These are phyloP conservation scores for Cladosporium sp. DNA, from an alignment of 2,329 filamentous ascomycete species.

Conservation along the genomic window DNA sequence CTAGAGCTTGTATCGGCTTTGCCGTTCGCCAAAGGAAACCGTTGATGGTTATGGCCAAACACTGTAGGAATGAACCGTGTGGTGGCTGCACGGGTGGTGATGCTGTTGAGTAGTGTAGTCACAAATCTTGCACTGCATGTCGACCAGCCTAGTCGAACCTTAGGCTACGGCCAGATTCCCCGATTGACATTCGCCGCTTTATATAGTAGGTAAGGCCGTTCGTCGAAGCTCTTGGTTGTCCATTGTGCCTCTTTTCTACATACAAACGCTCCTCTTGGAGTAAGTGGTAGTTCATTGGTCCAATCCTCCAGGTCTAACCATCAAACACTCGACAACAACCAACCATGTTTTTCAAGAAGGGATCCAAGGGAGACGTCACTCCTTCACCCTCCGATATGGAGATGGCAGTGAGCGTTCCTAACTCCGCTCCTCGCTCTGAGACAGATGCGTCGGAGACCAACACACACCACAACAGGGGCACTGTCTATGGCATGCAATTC, in stretches of 20 bases:
- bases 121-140: neutral
- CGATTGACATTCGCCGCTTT: conserved; percentile 1
- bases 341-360: conserved; percentile 8
- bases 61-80: conserved; percentile 8
- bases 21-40: conserved; percentile 12
- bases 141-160: neutral
- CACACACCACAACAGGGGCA: neutral
- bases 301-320: neutral
- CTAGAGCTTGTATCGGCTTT: conserved; percentile 8
- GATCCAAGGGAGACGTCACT: neutral
- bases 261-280: conserved; percentile 1
- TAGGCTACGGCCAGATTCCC: neutral
- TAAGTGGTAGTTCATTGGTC: neutral
- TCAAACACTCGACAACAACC: neutral
- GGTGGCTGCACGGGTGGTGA: conserved; percentile 1
- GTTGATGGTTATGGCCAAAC: conserved; percentile 4
- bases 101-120: neutral
- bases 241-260: conserved; percentile 4
- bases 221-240: neutral
- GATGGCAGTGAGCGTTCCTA: neutral
- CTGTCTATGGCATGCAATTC: conserved; percentile 5
- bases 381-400: neutral
- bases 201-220: neutral
- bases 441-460: neutral
- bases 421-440: neutral